phyloP scores from a whole-genome alignment of 257 asterid genomes.

The Ocimum tenuiflorum region DNA sequence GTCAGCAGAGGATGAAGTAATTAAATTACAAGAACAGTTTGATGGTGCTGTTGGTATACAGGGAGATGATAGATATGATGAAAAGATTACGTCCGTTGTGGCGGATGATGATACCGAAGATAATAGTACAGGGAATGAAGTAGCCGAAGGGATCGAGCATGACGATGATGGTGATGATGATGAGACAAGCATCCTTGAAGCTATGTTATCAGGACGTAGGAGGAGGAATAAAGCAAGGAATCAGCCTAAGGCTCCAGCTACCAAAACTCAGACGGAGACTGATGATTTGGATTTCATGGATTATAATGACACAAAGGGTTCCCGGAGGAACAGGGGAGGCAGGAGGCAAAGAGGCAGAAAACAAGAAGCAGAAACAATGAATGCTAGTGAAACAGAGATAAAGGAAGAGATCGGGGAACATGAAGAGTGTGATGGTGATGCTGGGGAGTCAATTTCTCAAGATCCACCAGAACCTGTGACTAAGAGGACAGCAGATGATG shows the following conservation, averaged over 20 bases:
- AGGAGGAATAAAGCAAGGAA: slow-evolving; percentile 33
- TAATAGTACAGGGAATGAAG: slow-evolving; percentile 22
- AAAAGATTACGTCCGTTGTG: slow-evolving; percentile 30
- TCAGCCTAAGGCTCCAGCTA: slow-evolving; percentile 32
- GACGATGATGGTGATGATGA: slow-evolving; percentile 33
- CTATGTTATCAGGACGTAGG: slow-evolving; percentile 64
- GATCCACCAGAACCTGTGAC: slow-evolving; percentile 34
- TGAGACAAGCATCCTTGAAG: slow-evolving; percentile 66
- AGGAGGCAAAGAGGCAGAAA: slow-evolving; percentile 50
- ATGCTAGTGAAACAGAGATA: slow-evolving; percentile 23
- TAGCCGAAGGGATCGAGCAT: slow-evolving; percentile 23
- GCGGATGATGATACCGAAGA: slow-evolving; percentile 25
- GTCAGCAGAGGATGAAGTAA: slow-evolving; percentile 50
- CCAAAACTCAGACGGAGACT: slow-evolving; percentile 28
- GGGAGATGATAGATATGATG: slow-evolving; percentile 36
- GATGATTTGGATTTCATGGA: slow-evolving; percentile 64
- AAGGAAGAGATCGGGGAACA: slow-evolving; percentile 25
- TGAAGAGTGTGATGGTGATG: slow-evolving; percentile 30
- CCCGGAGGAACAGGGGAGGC: slow-evolving; percentile 60
- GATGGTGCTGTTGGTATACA: slow-evolving; percentile 32
- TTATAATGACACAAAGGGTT: slow-evolving; percentile 53
- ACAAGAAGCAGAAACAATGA: slow-evolving; percentile 32
- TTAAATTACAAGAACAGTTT: slow-evolving; percentile 44
- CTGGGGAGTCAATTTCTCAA: slow-evolving; percentile 31
- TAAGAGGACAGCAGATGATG: slow-evolving; percentile 32